Evolutionary conservation across 306 rosid species (phyloP), one percentile per base, ranked within the genome.

Genomic region (Fagus sylvatica): DNA sequence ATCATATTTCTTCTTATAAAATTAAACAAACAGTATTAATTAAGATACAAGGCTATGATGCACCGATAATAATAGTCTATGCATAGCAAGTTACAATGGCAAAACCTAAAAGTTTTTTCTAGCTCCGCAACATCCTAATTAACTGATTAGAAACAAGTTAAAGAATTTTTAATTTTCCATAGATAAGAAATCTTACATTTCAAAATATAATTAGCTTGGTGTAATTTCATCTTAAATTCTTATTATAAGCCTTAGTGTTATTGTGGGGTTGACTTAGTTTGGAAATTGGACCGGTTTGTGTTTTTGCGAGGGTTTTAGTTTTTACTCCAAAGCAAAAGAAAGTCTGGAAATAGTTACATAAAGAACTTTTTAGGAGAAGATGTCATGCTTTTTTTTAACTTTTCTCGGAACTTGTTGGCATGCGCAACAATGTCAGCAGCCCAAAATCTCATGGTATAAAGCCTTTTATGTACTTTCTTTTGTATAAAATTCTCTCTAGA

Each of bases 381-480:
- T 76, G 76, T 76, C 79, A 68, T 71, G 62, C 41, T 76, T 60
- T 68, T 68, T 73, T 73, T 69, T 74, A 22, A 22, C 28, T 87
- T 83, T 91, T 89, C 83, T 86, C 54, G 90, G 83, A 81, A 83
- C 70, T 67, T 70, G 89, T 82, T 81, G 88, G 93, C 92, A 89
- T 87, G 97, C 93, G 92, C 87, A 89, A 82, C 76, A 49, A 72
- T 55, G 85, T 77, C 92, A 84, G 78, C 88, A 76, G 77, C 84
- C 68, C 87, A 85, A 84, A 84, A 77, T 61, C 81, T 48, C 73
- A 77, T 69, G 80, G 49, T 80, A 70, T 33, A 57, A 15, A 66
- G 8, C 64, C 62, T 64, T 46, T 46, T 76, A 17, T 84, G 33
- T 70, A 56, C 70, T 80, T 74, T 76, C 71, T 76, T 73, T 74